Evolutionary conservation across 2,329 filamentous ascomycete species (phyloP).

Genomic region (Cyphellophora attinorum): DNA sequence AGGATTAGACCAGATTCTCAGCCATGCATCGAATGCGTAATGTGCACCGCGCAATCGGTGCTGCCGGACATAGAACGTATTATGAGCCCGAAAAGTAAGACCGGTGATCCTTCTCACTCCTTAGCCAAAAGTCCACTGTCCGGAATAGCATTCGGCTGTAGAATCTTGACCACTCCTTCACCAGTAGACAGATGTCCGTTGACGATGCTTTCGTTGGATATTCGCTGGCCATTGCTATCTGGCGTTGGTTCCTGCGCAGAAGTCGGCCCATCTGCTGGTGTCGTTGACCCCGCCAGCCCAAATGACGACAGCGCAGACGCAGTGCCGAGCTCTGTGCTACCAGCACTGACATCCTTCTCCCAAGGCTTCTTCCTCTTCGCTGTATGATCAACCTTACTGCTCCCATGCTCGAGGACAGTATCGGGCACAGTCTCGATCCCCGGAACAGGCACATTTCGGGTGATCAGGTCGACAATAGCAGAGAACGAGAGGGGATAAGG

Average conservation of each 20-base stretch:
- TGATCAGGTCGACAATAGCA: conserved; percentile 76
- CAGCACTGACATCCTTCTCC: conserved; percentile 66
- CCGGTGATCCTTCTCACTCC: too few relatives aligned
- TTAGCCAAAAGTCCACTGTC: conserved; percentile 14
- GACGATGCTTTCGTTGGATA: conserved; percentile 4
- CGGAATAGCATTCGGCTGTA: conserved; percentile 18
- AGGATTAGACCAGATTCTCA: too few relatives aligned
- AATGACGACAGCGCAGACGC: neutral
- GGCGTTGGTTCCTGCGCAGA: conserved; percentile 2
- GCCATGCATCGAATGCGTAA: too few relatives aligned
- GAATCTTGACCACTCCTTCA: conserved; percentile 17
- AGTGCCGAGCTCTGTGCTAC: neutral
- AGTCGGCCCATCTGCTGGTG: neutral
- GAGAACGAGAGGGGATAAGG: conserved; percentile 76
- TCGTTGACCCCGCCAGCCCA: neutral
- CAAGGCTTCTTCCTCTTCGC: conserved; percentile 62
- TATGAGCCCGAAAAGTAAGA: too few relatives aligned
- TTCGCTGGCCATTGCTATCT: conserved; percentile 6
- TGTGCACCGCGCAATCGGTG: too few relatives aligned
- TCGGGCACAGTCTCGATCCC: conserved; percentile 82
- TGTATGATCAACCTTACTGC: conserved; percentile 24
- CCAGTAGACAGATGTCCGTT: conserved; percentile 13
- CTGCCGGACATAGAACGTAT: too few relatives aligned
- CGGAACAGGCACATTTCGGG: conserved; percentile 70
- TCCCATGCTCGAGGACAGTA: conserved; percentile 54